Evolutionary conservation across 129 eudicot genomes (phyloP).

Genomic region (Pseudognaphalium luteoalbum): DNA sequence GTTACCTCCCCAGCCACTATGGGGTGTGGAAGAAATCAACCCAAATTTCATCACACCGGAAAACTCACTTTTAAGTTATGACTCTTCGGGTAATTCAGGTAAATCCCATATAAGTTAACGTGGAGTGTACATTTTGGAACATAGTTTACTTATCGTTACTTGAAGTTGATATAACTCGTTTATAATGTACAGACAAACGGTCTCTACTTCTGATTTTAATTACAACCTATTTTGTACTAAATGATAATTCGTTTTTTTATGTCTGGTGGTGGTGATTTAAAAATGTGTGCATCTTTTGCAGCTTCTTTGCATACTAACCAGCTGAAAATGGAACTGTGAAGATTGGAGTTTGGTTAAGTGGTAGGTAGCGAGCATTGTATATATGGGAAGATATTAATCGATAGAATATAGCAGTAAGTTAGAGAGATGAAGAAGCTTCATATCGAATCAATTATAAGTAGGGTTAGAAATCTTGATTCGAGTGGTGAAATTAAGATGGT

Average conservation of each 20-base stretch:
- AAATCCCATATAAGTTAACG: background rate
- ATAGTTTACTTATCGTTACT: too few relatives aligned
- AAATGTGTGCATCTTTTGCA: constrained; percentile 28
- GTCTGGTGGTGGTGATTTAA: background rate
- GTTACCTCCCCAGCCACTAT: constrained; percentile 53
- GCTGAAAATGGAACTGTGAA: constrained; percentile 80
- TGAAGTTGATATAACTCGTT: too few relatives aligned
- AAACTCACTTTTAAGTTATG: constrained; percentile 63
- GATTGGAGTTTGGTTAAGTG: constrained; percentile 14
- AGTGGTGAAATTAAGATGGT: constrained; percentile 15
- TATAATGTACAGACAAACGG: too few relatives aligned
- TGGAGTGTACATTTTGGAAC: background rate
- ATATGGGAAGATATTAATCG: constrained; percentile 33
- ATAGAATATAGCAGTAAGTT: constrained; percentile 28
- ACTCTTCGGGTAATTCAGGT: constrained; percentile 74
- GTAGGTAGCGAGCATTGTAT: constrained; percentile 47
- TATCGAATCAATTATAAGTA: constrained; percentile 22
- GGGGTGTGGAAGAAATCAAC: constrained; percentile 70
- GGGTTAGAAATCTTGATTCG: constrained; percentile 26
- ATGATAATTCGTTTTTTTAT: background rate
- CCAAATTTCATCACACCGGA: constrained; percentile 62
- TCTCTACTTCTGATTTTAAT: background rate
- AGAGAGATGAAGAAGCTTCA: constrained; percentile 19
- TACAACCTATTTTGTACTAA: background rate
- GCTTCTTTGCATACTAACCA: constrained; percentile 71